Evolutionary conservation across 345 rosid genomes (phyloP).

Genomic region (Microcos paniculata): DNA sequence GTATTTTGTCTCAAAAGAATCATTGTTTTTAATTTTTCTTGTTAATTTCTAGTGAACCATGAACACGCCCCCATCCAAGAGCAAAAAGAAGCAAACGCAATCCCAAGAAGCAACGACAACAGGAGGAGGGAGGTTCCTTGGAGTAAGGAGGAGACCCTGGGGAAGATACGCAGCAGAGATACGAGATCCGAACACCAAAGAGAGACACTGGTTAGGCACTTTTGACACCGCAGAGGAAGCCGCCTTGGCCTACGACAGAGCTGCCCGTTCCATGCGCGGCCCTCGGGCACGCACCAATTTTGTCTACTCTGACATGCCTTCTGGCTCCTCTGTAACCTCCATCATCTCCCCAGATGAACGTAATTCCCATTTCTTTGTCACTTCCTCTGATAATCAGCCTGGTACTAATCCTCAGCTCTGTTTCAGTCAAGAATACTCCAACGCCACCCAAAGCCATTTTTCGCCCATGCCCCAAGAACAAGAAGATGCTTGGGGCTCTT

Average conservation of each 20-base stretch:
- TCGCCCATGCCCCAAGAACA: not conserved
- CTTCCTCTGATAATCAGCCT: slow-evolving; percentile 5
- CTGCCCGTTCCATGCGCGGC: slow-evolving; percentile 82
- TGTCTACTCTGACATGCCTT: slow-evolving; percentile 77
- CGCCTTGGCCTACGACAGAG: slow-evolving; percentile 79
- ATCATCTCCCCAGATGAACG: slow-evolving; percentile 64
- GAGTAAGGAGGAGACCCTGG: slow-evolving; percentile 82
- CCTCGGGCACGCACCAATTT: slow-evolving; percentile 76
- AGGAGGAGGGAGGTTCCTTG: slow-evolving; percentile 43
- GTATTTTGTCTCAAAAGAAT: not conserved
- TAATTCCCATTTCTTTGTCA: slow-evolving; percentile 9
- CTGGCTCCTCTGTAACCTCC: slow-evolving; percentile 74
- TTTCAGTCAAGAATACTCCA: slow-evolving; percentile 21
- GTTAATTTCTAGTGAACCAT: not conserved
- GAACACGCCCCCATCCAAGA: not conserved
- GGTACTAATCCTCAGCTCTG: slow-evolving; percentile 19
- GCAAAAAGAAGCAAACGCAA: not conserved
- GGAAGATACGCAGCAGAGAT: slow-evolving; percentile 88
- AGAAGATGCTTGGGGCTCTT: slow-evolving; percentile 10
- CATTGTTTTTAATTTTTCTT: not conserved
- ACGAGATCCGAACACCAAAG: slow-evolving; percentile 76
- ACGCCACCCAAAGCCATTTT: not conserved
- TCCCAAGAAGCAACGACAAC: not conserved
- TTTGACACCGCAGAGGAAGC: slow-evolving; percentile 87
- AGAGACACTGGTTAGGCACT: slow-evolving; percentile 87